Evolutionary conservation across 805 yeast species (phyloP), one percentile per base, ranked within the genome.

Genomic region (Candida jianshihensis): DNA sequence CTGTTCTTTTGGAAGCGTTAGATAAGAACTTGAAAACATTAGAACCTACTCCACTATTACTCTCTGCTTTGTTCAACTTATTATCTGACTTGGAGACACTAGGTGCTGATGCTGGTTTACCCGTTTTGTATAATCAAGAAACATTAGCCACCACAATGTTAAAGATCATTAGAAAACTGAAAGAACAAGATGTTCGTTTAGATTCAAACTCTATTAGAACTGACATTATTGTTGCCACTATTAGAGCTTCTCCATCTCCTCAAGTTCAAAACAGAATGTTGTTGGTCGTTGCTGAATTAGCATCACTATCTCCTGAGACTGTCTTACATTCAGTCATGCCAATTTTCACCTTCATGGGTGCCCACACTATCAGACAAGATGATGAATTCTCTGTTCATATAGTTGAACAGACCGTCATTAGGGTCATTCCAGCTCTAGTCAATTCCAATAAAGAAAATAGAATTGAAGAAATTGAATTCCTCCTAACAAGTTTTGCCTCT

Each of bases 311-410:
- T 11, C 96, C 97, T 8, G 97, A 90, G 53, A 75, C 83, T 21
- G 88, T 92, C 20, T 66, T 92, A 36, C 97, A 92, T 61, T 84
- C 96, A 2, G 96, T 92, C 8, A 92, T 92, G 98, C 98, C 98
- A n/a, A 90, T 92, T 35, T 92, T 92, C 67, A 92, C 98, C 1
- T 92, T 92, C 51, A 92, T 92, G 97, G 98, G 98, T 41, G 95
- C 97, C 11, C 95, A 88, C 53, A 89, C 97, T 12, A 75, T 92
- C 35, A 81, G 96, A 52, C 96, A 92, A 61, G 98, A 92, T 58
- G 97, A 92, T 59, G 97, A 87, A 55, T 90, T 85, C 53, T 87
- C 97, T 1, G 82, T 82, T 22, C 84, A 84, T 46, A 97, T 89
- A 31, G 87, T 92, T 43, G 95, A 88, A 52, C 92, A 86, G 56